These are phyloP conservation scores for Zelonia costaricensis DNA, from an alignment of 208 protist species.

Conservation along the genomic window DNA sequence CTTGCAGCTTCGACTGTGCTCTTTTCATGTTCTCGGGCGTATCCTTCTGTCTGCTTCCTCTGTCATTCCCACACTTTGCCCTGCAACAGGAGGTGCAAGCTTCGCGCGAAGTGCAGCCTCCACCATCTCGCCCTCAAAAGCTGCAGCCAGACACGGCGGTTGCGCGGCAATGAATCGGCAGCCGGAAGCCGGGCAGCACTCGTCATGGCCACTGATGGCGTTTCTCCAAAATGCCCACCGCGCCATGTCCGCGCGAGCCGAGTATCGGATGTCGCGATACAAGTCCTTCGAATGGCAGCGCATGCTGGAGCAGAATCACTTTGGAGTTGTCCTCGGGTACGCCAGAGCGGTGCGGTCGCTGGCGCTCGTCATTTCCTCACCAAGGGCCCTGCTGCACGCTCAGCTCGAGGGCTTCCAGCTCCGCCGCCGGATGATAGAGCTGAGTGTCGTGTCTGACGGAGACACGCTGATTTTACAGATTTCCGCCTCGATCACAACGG, in stretches of 20 bases:
- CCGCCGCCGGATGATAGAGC: neutral
- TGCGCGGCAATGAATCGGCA: too few relatives aligned
- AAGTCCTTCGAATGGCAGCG: neutral
- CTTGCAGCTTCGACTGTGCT: too few relatives aligned
- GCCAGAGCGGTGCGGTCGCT: neutral
- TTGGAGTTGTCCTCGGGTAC: neutral
- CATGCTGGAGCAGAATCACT: neutral
- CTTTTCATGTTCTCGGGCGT: too few relatives aligned
- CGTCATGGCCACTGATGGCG: neutral
- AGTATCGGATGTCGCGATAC: neutral
- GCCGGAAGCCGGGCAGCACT: neutral
- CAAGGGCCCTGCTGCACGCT: neutral
- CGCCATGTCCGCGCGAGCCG: neutral
- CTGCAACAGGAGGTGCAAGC: too few relatives aligned
- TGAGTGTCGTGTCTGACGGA: neutral
- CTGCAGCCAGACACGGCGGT: too few relatives aligned
- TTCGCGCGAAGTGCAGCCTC: too few relatives aligned
- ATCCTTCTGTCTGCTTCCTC: too few relatives aligned
- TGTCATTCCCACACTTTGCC: too few relatives aligned
- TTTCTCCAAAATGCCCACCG: neutral
- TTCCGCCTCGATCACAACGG: neutral
- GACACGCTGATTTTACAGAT: neutral
- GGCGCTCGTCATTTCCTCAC: neutral
- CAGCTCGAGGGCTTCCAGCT: neutral
- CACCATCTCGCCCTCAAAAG: too few relatives aligned